These are phyloP conservation scores for Naematelia aurantialba DNA, from an alignment of 768 basidiomycete genomes.

Conservation along the genomic window DNA sequence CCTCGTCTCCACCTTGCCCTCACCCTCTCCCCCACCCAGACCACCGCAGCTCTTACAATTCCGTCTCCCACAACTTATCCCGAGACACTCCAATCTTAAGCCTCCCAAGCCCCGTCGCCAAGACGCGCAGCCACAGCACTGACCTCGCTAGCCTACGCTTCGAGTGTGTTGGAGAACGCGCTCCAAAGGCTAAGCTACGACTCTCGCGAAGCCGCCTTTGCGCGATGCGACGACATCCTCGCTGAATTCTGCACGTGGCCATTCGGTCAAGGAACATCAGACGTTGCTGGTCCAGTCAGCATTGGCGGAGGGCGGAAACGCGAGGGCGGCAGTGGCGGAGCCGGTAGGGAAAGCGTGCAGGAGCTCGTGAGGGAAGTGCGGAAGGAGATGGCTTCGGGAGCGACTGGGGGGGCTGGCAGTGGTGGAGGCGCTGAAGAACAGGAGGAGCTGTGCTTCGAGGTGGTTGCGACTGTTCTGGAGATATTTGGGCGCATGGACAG, in stretches of 20 bases:
- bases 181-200: conserved; percentile 85
- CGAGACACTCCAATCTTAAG: too few species aligned
- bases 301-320: conserved; percentile 56
- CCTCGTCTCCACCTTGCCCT: neutral
- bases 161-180: conserved; percentile 91
- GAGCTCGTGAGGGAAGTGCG: conserved; percentile 53
- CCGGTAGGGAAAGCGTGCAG: conserved; percentile 51
- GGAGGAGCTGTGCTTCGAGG: conserved; percentile 76
- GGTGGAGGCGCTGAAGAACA: conserved; percentile 47
- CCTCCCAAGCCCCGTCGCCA: too few species aligned
- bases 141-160: conserved; percentile 67
- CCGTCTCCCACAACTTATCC: too few species aligned
- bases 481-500: conserved; percentile 91
- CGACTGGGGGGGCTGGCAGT: conserved; percentile 22
- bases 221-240: conserved; percentile 87
- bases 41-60: too few species aligned
- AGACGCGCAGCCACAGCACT: too few species aligned
- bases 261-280: conserved; percentile 59
- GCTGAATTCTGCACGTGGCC: conserved; percentile 90
- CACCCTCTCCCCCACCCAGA: too few species aligned
- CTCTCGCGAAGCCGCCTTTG: conserved; percentile 87
- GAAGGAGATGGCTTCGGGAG: conserved; percentile 47
- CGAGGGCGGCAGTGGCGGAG: conserved; percentile 53
- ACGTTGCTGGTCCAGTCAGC: conserved; percentile 51
- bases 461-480: conserved; percentile 86